Percentiles rank a stretch among this genome's conserved stretches.
Conservation (phyloP, 495 filamentous ascomycete species). For the Penicillium coprophilum region DNA sequence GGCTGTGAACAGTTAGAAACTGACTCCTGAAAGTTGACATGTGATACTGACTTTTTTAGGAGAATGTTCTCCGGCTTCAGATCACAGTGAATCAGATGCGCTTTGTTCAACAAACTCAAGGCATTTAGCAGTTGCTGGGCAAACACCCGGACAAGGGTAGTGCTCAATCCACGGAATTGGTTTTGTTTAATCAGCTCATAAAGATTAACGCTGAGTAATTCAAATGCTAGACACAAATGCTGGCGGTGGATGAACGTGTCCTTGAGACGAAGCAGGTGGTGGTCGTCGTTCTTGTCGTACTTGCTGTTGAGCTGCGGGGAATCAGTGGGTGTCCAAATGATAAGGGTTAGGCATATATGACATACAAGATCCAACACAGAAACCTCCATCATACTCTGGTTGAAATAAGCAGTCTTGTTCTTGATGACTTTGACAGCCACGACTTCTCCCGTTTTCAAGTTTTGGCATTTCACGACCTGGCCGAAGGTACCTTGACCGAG, state of each 20-base stretch:
- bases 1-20: conserved; percentile 41
- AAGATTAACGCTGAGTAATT: conserved; percentile 94
- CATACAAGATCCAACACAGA: conserved; percentile 93
- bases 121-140: conserved; percentile 95
- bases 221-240: conserved; percentile 96
- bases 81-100: conserved; percentile 96
- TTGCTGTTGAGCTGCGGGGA: conserved; percentile 82
- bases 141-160: conserved; percentile 96
- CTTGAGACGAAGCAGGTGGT: conserved; percentile 92
- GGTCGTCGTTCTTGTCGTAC: conserved; percentile 98
- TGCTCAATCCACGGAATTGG: conserved; percentile 96
- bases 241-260: conserved; percentile 99
- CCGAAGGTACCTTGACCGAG: conserved; percentile 98
- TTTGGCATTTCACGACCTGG: conserved; percentile 99
- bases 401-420: conserved; percentile 98
- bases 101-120: conserved; percentile 90
- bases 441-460: conserved; percentile 95
- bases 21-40: no score
- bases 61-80: conserved; percentile 98
- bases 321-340: conserved; percentile 1
- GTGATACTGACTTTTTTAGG: conserved; percentile 75
- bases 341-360: not conserved
- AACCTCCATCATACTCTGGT: conserved; percentile 99
- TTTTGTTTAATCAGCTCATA: conserved; percentile 99
- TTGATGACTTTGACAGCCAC: conserved; percentile 99